These are phyloP conservation scores for Globisporangium rhizosaccharum DNA, from an alignment of 352 stramenopile genomes.

Conservation along the genomic window DNA sequence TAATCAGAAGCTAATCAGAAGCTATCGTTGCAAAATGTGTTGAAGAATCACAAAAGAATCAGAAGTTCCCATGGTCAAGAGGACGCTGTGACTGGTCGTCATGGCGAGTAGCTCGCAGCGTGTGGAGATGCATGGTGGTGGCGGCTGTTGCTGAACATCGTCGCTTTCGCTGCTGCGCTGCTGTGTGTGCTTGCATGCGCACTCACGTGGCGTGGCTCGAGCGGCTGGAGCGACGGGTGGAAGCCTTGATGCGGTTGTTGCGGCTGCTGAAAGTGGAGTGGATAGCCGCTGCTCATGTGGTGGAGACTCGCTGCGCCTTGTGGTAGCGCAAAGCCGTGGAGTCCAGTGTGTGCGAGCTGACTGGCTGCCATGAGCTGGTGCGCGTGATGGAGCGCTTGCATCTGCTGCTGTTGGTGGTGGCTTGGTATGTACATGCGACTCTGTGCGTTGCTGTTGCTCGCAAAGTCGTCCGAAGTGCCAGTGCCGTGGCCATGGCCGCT, in stretches of 20 bases:
- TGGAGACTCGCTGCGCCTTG: slow-evolving; percentile 1
- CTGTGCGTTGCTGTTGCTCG: neutral
- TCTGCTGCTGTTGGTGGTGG: slow-evolving; percentile 13
- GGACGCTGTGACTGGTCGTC: slow-evolving; percentile 19
- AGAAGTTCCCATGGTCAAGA: slow-evolving; percentile 18
- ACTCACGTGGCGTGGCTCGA: slow-evolving; percentile 4
- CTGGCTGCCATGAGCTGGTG: slow-evolving; percentile 13
- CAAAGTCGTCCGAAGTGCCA: neutral
- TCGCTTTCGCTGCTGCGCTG: slow-evolving; percentile 9
- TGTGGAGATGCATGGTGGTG: slow-evolving; percentile 13
- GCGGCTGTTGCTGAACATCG: slow-evolving; percentile 19
- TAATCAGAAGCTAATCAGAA: neutral
- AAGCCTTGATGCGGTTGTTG: neutral
- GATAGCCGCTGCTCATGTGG: neutral
- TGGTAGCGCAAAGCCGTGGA: neutral
- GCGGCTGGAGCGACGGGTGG: neutral
- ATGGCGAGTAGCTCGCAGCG: slow-evolving; percentile 9
- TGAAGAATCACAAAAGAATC: slow-evolving; percentile 1
- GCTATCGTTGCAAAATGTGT: neutral
- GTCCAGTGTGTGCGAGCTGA: neutral
- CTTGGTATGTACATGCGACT: slow-evolving; percentile 11
- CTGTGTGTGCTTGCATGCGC: neutral
- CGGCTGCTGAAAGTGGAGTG: neutral
- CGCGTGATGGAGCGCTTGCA: slow-evolving; percentile 15
- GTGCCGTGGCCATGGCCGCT: neutral